These are phyloP conservation scores for Xylaria scruposa DNA, from an alignment of 495 filamentous ascomycete species.

Conservation along the genomic window DNA sequence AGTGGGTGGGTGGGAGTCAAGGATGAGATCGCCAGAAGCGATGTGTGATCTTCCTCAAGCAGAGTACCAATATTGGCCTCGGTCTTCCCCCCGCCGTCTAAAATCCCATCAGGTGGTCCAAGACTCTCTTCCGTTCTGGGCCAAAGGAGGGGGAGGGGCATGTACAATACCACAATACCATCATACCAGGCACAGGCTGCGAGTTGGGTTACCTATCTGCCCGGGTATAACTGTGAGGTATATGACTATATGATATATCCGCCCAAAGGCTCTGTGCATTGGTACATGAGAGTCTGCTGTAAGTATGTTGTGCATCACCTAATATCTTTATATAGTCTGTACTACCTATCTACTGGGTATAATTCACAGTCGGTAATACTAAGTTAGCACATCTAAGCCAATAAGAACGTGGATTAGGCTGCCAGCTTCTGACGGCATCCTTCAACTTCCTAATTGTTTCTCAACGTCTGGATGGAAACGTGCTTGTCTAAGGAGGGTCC, in stretches of 20 bases:
- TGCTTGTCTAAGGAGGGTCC: background rate
- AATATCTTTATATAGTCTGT: constrained; percentile 24
- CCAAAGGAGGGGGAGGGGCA: constrained; percentile 22
- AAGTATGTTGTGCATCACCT: constrained; percentile 18
- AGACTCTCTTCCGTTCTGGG: constrained; percentile 24
- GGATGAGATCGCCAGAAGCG: constrained; percentile 23
- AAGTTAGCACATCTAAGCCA: background rate
- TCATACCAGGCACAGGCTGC: constrained; percentile 19
- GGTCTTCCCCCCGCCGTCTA: constrained; percentile 21
- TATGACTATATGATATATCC: background rate
- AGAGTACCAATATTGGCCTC: constrained; percentile 4
- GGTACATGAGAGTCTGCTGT: background rate
- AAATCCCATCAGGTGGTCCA: constrained; percentile 26
- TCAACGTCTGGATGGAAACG: background rate
- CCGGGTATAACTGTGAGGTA: background rate
- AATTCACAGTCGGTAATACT: constrained; percentile 1
- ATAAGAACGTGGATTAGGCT: background rate
- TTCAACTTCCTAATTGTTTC: background rate
- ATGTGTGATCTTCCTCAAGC: constrained; percentile 16
- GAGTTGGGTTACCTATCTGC: background rate
- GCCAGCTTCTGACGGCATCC: constrained; percentile 4
- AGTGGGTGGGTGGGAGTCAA: constrained; percentile 7
- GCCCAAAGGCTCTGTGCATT: constrained; percentile 1
- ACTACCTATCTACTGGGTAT: background rate
- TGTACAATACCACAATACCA: background rate